Evolutionary conservation across 2,329 filamentous ascomycete species (phyloP).

Genomic region (Colletotrichum camelliae): DNA sequence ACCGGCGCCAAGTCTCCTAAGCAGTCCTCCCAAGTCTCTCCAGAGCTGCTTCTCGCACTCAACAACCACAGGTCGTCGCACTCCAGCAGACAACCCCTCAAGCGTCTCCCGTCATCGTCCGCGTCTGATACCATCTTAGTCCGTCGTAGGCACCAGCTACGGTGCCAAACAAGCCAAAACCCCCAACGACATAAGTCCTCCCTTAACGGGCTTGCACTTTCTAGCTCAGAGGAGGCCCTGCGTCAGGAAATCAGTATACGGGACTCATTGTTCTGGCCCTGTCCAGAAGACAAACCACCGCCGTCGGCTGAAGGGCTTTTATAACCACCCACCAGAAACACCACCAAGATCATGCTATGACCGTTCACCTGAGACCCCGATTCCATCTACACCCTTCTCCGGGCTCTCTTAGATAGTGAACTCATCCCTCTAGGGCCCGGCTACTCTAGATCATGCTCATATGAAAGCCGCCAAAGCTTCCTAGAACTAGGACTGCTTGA

Average conservation of each 20-base stretch:
- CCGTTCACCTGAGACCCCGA: too few species aligned
- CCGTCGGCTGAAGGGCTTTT: neutral
- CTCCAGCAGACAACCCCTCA: neutral
- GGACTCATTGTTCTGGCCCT: too few species aligned
- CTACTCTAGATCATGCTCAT: too few species aligned
- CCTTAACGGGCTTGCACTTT: too few species aligned
- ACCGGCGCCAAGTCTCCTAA: neutral
- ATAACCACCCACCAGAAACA: neutral
- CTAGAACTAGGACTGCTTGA: neutral
- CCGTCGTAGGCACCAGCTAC: neutral
- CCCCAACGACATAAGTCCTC: too few species aligned
- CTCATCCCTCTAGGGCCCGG: too few species aligned
- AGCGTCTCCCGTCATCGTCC: neutral
- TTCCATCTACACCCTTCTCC: too few species aligned
- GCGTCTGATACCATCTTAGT: neutral
- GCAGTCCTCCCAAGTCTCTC: neutral
- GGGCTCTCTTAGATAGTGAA: too few species aligned
- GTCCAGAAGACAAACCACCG: too few species aligned
- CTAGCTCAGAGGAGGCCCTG: too few species aligned
- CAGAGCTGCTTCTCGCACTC: neutral
- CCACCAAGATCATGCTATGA: neutral
- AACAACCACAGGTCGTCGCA: neutral
- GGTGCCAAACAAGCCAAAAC: fast-evolving
- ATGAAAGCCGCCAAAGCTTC: fast-evolving
- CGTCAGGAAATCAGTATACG: too few species aligned